Percentiles rank a stretch among this genome's conserved stretches.
phyloP scores from a whole-genome alignment of 2,329 filamentous ascomycete genomes.

The Purpureocillium lavendulum region DNA sequence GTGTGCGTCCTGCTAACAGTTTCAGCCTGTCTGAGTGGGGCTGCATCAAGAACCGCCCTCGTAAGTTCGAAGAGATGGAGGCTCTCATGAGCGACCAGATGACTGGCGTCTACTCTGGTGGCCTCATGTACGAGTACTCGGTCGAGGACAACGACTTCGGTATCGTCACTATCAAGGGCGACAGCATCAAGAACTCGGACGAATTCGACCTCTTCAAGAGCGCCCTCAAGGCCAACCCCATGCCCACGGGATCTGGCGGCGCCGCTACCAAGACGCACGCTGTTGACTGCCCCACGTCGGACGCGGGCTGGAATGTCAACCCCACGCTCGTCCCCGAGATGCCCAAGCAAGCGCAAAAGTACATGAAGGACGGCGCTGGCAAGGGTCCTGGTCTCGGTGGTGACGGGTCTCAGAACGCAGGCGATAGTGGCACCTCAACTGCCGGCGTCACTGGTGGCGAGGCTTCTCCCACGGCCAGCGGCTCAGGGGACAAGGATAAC shows the following conservation, averaged over 20 bases:
- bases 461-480: constrained; percentile 17
- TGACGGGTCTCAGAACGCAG: constrained; percentile 44
- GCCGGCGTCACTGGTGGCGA: constrained; percentile 26
- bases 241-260: constrained; percentile 42
- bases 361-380: constrained; percentile 45
- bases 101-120: constrained; percentile 87
- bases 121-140: constrained; percentile 92
- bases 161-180: constrained; percentile 58
- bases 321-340: constrained; percentile 42
- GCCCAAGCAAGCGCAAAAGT: constrained; percentile 40
- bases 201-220: constrained; percentile 53
- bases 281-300: constrained; percentile 39
- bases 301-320: constrained; percentile 42
- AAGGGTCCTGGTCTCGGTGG: constrained; percentile 44
- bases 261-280: constrained; percentile 37
- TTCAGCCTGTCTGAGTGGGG: constrained; percentile 79
- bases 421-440: constrained; percentile 37
- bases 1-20: no score
- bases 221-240: constrained; percentile 38
- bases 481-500: constrained; percentile 15
- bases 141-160: constrained; percentile 73
- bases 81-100: constrained; percentile 77
- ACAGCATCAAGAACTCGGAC: constrained; percentile 41
- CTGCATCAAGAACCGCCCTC: constrained; percentile 67
- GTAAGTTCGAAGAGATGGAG: constrained; percentile 70